Evolutionary conservation across 331 rosid species (phyloP), one percentile per base, ranked within the genome.

Genomic region (Acacia concinna): DNA sequence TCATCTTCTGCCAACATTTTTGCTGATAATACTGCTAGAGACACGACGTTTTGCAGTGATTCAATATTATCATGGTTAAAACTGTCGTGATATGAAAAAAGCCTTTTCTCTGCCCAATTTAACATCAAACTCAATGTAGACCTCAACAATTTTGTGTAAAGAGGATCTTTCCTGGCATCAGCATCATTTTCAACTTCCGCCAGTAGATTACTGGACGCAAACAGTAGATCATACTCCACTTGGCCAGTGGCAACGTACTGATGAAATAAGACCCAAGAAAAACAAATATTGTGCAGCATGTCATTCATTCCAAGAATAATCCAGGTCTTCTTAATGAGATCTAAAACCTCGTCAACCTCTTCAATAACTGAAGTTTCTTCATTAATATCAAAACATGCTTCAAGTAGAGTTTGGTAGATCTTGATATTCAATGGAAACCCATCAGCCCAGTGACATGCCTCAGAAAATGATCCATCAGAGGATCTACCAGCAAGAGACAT

Each of bases 301-400:
- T 91, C 98, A 70, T 90, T 90, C 73, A 96, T 79, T 80, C 99
- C 94, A 60, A 96, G 98, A 78, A 93, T 87, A 76, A 81, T 78
- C 99, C 99, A 96, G 67, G 99, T 96, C 93, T 96, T 96, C 90
- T 96, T 96, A 63, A 90, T 87, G 81, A 93, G 94, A 71, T 96
- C 97, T 86, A 96, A 85, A 44, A 96, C 97, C 83, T 96, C 99
- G 56, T 96, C 99, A 83, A 91, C 83, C 86, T 93, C 99, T 79
- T 93, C 98, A 62, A 96, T 88, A 44, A 96, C 86, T 63, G 94
- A 86, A 23, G 88, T 83, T 81, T 89, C 93, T 37, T 89, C 93
- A 25, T 84, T 85, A 75, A 78, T 76, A 78, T 96, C 99, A 85
- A 96, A 96, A 78, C 97, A 93, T 31, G 96, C 88, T 75, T 90